These are phyloP conservation scores for Myriosclerotinia scirpicola DNA, from an alignment of 2,329 filamentous ascomycete species.

Conservation along the genomic window DNA sequence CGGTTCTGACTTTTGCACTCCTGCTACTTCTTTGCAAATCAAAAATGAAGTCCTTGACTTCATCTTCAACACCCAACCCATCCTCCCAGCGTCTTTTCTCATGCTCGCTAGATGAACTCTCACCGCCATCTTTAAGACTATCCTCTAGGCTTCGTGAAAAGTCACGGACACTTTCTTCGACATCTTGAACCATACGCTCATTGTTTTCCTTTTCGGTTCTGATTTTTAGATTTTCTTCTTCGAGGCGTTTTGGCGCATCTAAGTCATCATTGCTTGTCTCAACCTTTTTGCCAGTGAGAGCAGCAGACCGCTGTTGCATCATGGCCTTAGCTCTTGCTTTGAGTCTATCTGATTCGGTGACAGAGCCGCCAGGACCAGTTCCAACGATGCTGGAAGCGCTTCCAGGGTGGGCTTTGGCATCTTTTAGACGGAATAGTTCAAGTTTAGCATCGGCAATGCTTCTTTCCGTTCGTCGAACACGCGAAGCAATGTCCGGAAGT, in stretches of 20 bases:
- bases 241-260: conserved; percentile 79
- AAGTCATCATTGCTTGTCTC: conserved; percentile 68
- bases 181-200: conserved; percentile 93
- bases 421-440: conserved; percentile 89
- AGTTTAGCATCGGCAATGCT: conserved; percentile 88
- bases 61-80: conserved; percentile 91
- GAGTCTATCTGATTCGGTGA: conserved; percentile 91
- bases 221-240: conserved; percentile 81
- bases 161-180: conserved; percentile 92
- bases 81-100: conserved; percentile 95
- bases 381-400: conserved; percentile 81
- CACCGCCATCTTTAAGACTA: conserved; percentile 76
- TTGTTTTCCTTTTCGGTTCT: conserved; percentile 88
- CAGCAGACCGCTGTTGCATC: conserved; percentile 97
- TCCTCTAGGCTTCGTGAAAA: conserved; percentile 84
- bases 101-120: conserved; percentile 78
- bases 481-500: conserved; percentile 86
- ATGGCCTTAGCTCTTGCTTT: conserved; percentile 95
- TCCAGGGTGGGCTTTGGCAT: conserved; percentile 86
- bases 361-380: conserved; percentile 83
- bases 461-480: conserved; percentile 87
- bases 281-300: conserved; percentile 80
- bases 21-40: conserved; percentile 87
- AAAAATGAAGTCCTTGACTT: conserved; percentile 97
- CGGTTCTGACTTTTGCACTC: conserved; percentile 64